Base-by-base conservation (phyloP, 2,329 filamentous ascomycete species). In the Trichophyton verrucosum region DNA sequence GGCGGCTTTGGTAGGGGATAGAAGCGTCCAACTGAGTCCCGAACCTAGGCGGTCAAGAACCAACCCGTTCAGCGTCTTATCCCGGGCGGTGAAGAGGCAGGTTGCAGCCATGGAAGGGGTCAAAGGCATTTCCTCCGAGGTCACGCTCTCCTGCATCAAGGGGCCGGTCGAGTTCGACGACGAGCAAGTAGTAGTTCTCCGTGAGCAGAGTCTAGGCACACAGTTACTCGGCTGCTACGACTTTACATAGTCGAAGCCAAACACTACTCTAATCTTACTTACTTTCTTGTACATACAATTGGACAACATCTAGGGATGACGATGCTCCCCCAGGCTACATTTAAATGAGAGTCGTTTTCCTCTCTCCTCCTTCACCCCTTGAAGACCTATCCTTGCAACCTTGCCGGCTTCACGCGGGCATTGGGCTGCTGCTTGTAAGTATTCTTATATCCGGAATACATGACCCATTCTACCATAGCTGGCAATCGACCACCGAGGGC, bases 131-230 rank as follows among this genome's bases (percentile, higher is more conserved):
- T 30, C 40, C 27, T 59, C 36, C 22, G 33, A 65, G 64, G 30
- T 66, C 71, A 33, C 65, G 1, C 64, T 76, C 13, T 72, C 74
- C 3, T 71, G 79, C 3, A 80, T 76, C 44, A 73, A 78, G 63
- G 80, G 80, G 58, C 92, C 87, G 83, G 84, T 96, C 7, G 89
- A 89, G 0, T 96, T 96, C 68, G 90, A 96, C 68, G 89, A 95
- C 49, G 89, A 95, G 73, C 90, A 90, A 75, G 88, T 96, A n/a
- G 86, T 95, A 63, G 84, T 96, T 47, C 77, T 95, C 58, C 86
- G 88, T 65, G 88, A 92, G 73, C 51, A 82, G 64, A 76, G 76
- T 27, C 77, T 82, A 27, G 88, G 88, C 1, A 80, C 81, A 44
- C 88, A 92, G 70, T 85, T 86, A 63, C 73, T 96, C 64, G 81